Conservation (phyloP, 1,284 basidiomycete species). For the Ustilago trichophora region DNA sequence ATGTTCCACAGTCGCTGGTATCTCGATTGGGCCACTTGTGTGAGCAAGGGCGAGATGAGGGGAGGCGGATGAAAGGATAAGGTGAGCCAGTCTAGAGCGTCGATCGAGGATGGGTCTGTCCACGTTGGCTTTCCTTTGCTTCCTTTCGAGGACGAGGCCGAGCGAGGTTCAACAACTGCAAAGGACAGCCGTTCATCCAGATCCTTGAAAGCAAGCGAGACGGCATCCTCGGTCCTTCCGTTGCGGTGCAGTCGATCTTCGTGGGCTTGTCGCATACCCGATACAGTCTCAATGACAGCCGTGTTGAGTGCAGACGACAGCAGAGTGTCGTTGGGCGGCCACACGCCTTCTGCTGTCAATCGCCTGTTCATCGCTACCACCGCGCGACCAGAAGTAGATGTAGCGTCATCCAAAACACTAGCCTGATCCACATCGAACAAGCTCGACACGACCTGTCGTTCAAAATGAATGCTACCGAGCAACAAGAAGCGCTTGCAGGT, state of each 20-base stretch:
- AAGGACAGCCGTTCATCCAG: slow-evolving; percentile 56
- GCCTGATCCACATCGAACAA: slow-evolving; percentile 46
- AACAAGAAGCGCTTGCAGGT: slow-evolving; percentile 54
- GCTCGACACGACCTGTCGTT: slow-evolving; percentile 27
- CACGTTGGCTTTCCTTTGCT: slow-evolving; percentile 22
- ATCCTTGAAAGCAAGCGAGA: slow-evolving; percentile 46
- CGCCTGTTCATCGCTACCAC: slow-evolving; percentile 33
- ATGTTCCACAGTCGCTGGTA: slow-evolving; percentile 56
- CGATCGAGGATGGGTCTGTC: slow-evolving; percentile 44
- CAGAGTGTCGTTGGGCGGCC: slow-evolving; percentile 47
- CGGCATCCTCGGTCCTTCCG: slow-evolving; percentile 17
- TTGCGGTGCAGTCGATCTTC: slow-evolving; percentile 12
- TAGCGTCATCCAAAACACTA: slow-evolving; percentile 8
- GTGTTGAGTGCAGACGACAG: slow-evolving; percentile 48
- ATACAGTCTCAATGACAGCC: slow-evolving; percentile 52
- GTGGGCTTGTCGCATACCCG: slow-evolving; percentile 34
- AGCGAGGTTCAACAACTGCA: slow-evolving; percentile 42
- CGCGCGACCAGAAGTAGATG: neutral
- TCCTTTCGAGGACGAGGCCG: neutral
- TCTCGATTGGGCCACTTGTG: slow-evolving; percentile 34
- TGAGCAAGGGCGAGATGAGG: slow-evolving; percentile 51
- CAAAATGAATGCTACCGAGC: slow-evolving; percentile 46
- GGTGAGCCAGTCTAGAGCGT: slow-evolving; percentile 57
- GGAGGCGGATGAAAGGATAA: slow-evolving; percentile 53
- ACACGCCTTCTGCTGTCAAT: slow-evolving; percentile 32